Evolutionary conservation across 2,329 filamentous ascomycete genomes (phyloP), one percentile per base, ranked within the genome.

Genomic region (Apiospora malaysiana): DNA sequence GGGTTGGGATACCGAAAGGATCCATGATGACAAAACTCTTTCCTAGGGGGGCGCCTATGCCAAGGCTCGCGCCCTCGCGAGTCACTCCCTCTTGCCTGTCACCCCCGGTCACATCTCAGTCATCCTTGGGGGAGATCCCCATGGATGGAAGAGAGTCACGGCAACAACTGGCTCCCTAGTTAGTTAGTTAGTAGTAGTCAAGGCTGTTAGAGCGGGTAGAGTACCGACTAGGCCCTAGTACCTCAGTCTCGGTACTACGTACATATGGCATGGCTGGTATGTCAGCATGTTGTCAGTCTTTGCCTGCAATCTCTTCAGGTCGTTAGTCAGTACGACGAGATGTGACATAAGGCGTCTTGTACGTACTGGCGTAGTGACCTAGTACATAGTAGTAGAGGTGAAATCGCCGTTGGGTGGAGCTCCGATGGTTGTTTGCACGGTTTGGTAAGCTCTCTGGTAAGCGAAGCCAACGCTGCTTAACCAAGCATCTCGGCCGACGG

Each of bases 381-480:
- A n/a, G n/a, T n/a, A n/a, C n/a, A n/a, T n/a, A n/a, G n/a, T n/a
- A n/a, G n/a, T n/a, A n/a, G n/a, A n/a, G n/a, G 51, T 59, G 27
- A 59, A 37, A 37, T 59, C 14, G 32, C 27, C 27, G 25, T 37
- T 32, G 27, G 51, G 56, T 40, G 56, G 56, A 40, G 56, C 56
- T 37, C 6, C 12, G 25, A 32, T 32, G 4, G 7, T 32, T 56
- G 49, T 56, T n/a, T n/a, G n/a, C n/a, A n/a, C n/a, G n/a, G n/a
- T n/a, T 59, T 37, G 51, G 51, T 59, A n/a, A 59, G 51, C 27
- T 18, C n/a, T 59, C 25, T 37, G 51, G 51, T 59, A 59, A 59
- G 25, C 51, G 59, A 65, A 65, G 63, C 21, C 8, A 4, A 42
- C 9, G 25, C 21, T 51, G 56, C 37, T 63, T 12, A 21, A 32